Evolutionary conservation across 2,329 filamentous ascomycete genomes (phyloP), one percentile per base, ranked within the genome.

Genomic region (Hypomyces perniciosus): DNA sequence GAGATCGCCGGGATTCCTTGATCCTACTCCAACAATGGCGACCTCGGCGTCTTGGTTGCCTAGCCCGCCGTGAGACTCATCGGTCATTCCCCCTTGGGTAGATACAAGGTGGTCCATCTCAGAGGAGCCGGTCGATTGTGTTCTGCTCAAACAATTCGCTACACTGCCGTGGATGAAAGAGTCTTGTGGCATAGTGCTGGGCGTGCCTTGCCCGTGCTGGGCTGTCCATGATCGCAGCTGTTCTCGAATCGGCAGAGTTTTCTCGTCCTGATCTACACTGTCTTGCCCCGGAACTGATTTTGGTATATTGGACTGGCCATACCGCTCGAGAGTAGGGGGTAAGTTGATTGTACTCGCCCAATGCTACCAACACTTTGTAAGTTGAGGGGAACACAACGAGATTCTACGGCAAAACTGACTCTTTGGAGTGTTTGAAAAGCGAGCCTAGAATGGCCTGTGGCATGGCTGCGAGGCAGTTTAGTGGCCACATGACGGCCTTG

Each of bases 1-100:
- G 41, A 81, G 62, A 56, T 80, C 78, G 39, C 78, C 78, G 2
- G 74, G 64, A n/a, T 53, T 56, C 9, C 59, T 58, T 1, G 59
- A 56, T 28, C 58, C 61, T 8, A 61, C 55, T 6, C 62, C 62
- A 28, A 66, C 56, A 43, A 59, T 53, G 30, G 55, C 51, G 29
- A 57, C 43, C 34, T 64, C 65, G 8, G 53, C 55, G 49, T 64
- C 64, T 8, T 60, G 53, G 6, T 58, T 46, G 58, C 56, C 44
- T 70, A 59, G 31, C 57, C 61, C 10, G 62, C 57, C 50, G 59
- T 65, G 54, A 57, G 50, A 31, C 12, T 45, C 48, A 10, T 64
- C 59, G 4, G 58, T 38, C 63, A 63, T 61, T 5, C 57, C 59
- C 8, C 50, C 53, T 27, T 54, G 26, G 8, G 54, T 52, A 2